Evolutionary conservation across 192 early-diverging fungal genomes (phyloP).

Genomic region (Gonapodya prolifera): DNA sequence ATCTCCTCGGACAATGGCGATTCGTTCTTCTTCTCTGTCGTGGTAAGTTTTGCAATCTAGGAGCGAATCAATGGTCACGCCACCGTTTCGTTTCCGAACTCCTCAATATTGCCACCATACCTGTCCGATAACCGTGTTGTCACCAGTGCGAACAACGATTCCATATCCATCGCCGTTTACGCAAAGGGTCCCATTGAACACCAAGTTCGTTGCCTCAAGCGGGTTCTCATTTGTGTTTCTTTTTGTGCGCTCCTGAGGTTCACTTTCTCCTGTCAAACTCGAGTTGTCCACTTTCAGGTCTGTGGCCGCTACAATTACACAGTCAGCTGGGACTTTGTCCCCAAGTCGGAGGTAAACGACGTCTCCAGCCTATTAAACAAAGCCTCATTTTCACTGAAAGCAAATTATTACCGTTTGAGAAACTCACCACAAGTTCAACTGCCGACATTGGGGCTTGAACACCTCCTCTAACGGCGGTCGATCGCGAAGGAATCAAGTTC

Average conservation of each 20-base stretch:
- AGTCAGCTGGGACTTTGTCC: constrained; percentile 91
- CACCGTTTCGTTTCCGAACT: too few species aligned
- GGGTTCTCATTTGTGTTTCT: constrained; percentile 63
- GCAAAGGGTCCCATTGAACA: constrained; percentile 78
- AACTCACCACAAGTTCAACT: constrained; percentile 46
- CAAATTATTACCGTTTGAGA: not conserved
- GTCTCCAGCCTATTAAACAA: constrained; percentile 41
- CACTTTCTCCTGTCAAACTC: constrained; percentile 88
- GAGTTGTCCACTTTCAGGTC: constrained; percentile 98
- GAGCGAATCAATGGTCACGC: not conserved
- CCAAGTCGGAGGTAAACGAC: constrained; percentile 80
- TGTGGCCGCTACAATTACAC: constrained; percentile 58
- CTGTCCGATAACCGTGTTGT: constrained; percentile 88
- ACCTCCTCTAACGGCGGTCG: constrained; percentile 65
- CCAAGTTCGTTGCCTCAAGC: constrained; percentile 84
- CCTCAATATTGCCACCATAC: not conserved
- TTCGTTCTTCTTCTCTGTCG: constrained; percentile 55
- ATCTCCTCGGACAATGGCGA: constrained; percentile 72
- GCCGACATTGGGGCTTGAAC: constrained; percentile 55
- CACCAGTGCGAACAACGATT: constrained; percentile 84
- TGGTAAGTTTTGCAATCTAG: constrained; percentile 69
- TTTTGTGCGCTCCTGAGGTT: constrained; percentile 69
- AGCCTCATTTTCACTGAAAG: too few species aligned
- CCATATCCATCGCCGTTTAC: constrained; percentile 81
- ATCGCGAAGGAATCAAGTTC: constrained; percentile 79